phyloP scores from a whole-genome alignment of 129 eudicot species.

The Flaveria robusta region DNA sequence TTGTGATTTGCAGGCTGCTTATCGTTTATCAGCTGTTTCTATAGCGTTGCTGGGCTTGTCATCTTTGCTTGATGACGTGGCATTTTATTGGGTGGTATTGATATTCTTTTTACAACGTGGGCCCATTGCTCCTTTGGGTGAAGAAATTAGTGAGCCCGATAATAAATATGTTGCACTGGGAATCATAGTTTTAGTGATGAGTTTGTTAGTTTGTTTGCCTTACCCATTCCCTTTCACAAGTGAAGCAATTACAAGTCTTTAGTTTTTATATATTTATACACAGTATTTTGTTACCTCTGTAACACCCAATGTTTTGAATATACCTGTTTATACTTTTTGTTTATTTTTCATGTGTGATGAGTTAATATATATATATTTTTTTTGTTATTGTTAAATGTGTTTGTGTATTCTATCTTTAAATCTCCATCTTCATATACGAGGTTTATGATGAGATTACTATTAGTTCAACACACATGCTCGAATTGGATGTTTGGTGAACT shows the following conservation, averaged over 20 bases:
- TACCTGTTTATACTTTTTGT: not conserved
- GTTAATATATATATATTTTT: not conserved
- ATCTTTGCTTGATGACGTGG: slow-evolving; percentile 80
- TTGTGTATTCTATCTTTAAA: too few relatives aligned
- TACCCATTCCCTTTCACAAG: slow-evolving; percentile 82
- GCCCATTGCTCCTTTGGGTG: slow-evolving; percentile 86
- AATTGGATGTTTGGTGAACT: too few relatives aligned
- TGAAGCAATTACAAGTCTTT: slow-evolving; percentile 57
- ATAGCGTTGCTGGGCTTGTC: slow-evolving; percentile 83
- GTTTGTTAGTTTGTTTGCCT: slow-evolving; percentile 86
- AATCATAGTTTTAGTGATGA: slow-evolving; percentile 62
- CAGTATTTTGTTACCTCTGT: not conserved
- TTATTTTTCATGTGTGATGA: not conserved
- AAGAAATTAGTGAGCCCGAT: slow-evolving; percentile 82
- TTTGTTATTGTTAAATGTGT: too few relatives aligned
- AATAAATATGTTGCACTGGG: slow-evolving; percentile 72
- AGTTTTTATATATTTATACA: slow-evolving; percentile 26
- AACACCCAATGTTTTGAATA: slow-evolving; percentile 1
- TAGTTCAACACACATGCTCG: too few relatives aligned
- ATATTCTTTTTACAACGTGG: slow-evolving; percentile 95
- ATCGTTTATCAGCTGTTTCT: slow-evolving; percentile 67
- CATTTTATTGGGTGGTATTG: slow-evolving; percentile 92
- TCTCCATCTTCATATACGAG: too few relatives aligned
- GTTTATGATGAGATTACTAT: too few relatives aligned
- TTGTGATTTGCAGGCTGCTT: slow-evolving; percentile 54